These are phyloP conservation scores for Fusarium clavum DNA, from an alignment of 2,329 filamentous ascomycete genomes.

Conservation along the genomic window DNA sequence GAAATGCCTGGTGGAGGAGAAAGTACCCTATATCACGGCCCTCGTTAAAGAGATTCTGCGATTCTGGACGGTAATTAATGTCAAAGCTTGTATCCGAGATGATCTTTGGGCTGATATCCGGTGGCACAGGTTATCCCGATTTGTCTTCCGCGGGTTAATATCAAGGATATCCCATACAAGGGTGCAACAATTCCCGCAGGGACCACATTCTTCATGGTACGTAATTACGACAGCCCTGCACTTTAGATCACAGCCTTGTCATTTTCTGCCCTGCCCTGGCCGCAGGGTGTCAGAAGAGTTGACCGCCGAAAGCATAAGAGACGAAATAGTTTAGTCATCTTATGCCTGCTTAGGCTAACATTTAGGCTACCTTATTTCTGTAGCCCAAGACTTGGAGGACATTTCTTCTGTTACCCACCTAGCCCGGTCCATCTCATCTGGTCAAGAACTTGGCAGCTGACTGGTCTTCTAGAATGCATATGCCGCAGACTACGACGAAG, in stretches of 20 bases:
- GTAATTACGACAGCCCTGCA: conserved; percentile 11
- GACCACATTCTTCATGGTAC: conserved; percentile 82
- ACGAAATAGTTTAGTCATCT: too few species aligned
- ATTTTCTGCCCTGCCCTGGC: too few species aligned
- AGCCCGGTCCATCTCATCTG: background rate
- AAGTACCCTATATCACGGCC: conserved; percentile 80
- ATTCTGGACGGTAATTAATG: conserved; percentile 70
- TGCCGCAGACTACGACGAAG: conserved; percentile 77
- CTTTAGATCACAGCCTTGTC: background rate
- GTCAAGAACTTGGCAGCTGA: background rate
- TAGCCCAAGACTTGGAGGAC: too few species aligned
- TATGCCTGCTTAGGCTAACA: too few species aligned
- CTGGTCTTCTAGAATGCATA: conserved; percentile 70
- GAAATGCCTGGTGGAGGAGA: conserved; percentile 77
- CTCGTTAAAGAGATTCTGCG: conserved; percentile 82
- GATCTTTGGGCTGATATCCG: background rate
- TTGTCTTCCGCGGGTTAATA: conserved; percentile 77
- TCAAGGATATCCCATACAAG: conserved; percentile 78
- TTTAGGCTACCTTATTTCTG: too few species aligned
- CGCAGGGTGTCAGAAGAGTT: too few species aligned
- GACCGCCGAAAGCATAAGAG: too few species aligned
- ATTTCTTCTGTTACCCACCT: too few species aligned
- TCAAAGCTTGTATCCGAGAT: background rate
- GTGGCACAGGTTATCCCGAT: conserved; percentile 71
- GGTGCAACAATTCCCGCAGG: conserved; percentile 76